Conservation (phyloP, 805 yeast genomes). For the Teunomyces aglyptinius region DNA sequence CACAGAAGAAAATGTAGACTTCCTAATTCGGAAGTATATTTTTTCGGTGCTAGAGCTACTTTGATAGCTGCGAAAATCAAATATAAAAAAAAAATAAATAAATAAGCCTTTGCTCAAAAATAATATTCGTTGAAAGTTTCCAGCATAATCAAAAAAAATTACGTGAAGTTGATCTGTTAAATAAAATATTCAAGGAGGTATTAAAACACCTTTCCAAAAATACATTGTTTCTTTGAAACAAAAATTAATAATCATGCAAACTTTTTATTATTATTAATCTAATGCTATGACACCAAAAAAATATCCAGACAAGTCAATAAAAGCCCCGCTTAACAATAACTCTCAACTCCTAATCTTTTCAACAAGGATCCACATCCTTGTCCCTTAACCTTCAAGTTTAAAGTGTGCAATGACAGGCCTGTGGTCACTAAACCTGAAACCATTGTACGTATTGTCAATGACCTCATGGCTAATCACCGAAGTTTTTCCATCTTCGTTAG, state of each 20-base stretch:
- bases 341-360: too few relatives aligned
- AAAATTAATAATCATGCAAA: not conserved
- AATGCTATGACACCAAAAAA: not conserved
- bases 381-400: conserved; percentile 5
- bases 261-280: not conserved
- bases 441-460: conserved; percentile 36
- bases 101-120: not conserved
- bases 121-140: not conserved
- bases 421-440: conserved; percentile 44
- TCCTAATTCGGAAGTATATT: conserved; percentile 9
- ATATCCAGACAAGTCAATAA: not conserved
- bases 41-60: not conserved
- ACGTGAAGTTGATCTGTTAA: not conserved
- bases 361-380: not conserved
- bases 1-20: conserved; percentile 8
- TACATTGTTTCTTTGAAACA: not conserved
- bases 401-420: conserved; percentile 42
- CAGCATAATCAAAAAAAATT: not conserved
- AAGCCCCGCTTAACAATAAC: not conserved
- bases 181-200: not conserved
- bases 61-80: not conserved
- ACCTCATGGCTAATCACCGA: conserved; percentile 25
- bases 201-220: not conserved
- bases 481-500: conserved; percentile 13
- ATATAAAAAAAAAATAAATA: not conserved